Evolutionary conservation across 441 rosid species (phyloP).

Genomic region (Gossypium lobatum): DNA sequence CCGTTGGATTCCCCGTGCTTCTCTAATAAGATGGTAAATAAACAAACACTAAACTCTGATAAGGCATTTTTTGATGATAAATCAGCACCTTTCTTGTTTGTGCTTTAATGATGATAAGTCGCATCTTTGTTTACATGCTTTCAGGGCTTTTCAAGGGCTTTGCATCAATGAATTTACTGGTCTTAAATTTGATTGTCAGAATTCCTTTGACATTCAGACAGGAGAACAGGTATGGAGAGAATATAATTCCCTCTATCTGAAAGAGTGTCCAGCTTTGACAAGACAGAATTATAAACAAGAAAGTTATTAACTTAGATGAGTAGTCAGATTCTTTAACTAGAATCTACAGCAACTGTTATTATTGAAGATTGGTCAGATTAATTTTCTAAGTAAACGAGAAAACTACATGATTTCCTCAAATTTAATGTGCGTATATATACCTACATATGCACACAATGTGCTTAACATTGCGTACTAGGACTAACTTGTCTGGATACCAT

Average conservation of each 20-base stretch:
- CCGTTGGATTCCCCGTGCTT: constrained; percentile 87
- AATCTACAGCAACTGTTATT: background rate
- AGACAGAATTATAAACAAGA: background rate
- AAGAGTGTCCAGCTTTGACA: background rate
- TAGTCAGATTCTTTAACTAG: background rate
- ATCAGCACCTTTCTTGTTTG: background rate
- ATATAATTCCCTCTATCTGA: background rate
- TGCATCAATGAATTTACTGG: constrained; percentile 88
- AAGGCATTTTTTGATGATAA: background rate
- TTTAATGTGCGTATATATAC: background rate
- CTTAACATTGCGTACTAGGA: background rate
- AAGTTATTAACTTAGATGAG: background rate
- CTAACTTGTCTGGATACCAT: background rate
- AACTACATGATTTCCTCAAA: background rate
- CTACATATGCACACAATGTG: background rate
- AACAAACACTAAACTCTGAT: background rate
- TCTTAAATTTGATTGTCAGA: constrained; percentile 73
- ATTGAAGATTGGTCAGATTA: background rate
- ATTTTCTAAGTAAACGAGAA: background rate
- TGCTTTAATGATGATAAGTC: constrained; percentile 1
- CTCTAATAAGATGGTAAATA: constrained; percentile 81
- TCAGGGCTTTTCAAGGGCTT: constrained; percentile 98
- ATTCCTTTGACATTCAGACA: constrained; percentile 71
- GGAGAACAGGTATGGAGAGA: constrained; percentile 76
- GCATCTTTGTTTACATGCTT: constrained; percentile 12